Conservation (phyloP, 1,284 basidiomycete genomes). For the Apiotrichum siamense region DNA sequence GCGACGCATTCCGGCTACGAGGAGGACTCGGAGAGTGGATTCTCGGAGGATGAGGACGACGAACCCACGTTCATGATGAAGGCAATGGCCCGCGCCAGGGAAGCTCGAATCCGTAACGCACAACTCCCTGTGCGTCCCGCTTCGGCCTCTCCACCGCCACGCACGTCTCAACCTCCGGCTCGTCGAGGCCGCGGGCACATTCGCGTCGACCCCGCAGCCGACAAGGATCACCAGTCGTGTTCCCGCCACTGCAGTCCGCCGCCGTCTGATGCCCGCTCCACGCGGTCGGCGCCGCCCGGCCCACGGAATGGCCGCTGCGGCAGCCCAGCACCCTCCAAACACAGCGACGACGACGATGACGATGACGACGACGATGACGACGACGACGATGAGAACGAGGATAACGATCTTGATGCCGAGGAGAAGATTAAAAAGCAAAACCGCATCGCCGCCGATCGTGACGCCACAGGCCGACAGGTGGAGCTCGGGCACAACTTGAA, state of each 20-base stretch:
- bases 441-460: background rate
- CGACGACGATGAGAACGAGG: conserved; percentile 26
- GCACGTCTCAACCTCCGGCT: conserved; percentile 25
- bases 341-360: conserved; percentile 51
- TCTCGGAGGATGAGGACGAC: conserved; percentile 26
- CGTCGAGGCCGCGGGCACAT: conserved; percentile 36
- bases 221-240: conserved; percentile 18
- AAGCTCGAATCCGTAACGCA: background rate
- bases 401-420: background rate
- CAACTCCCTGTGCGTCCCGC: conserved; percentile 6
- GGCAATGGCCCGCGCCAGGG: conserved; percentile 4
- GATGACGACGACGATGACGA: conserved; percentile 54
- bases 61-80: conserved; percentile 5
- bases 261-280: conserved; percentile 21
- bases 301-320: conserved; percentile 34
- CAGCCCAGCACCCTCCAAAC: conserved; percentile 44
- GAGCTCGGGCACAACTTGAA: background rate
- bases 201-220: conserved; percentile 22
- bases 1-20: conserved; percentile 21
- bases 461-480: conserved; percentile 2
- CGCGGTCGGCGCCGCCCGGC: conserved; percentile 26
- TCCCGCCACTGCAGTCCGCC: conserved; percentile 37
- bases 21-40: conserved; percentile 36
- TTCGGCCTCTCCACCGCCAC: conserved; percentile 11
- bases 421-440: background rate